Base-by-base conservation (phyloP, 2,329 filamentous ascomycete genomes). In the Fusarium protoensiforme region DNA sequence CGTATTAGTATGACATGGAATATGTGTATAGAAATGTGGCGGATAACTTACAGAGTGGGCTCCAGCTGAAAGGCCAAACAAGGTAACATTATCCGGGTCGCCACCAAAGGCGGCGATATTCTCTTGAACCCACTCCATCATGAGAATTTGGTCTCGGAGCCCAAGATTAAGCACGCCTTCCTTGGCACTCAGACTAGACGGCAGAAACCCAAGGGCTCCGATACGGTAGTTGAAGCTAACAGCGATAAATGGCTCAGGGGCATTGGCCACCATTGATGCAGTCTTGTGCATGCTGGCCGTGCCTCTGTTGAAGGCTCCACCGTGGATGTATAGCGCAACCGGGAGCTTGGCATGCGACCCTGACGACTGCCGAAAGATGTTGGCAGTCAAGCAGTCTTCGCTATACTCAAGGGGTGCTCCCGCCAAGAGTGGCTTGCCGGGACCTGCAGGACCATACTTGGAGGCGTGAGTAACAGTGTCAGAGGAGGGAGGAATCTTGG, bases 161-260 rank as follows among this genome's bases (percentile, higher is more conserved):
- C 90, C 90, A 75, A 77, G 64, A 70, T 92, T 92, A 4, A 90
- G 83, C 16, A 85, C 75, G 0, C 89, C 90, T 59, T 88, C 87
- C 75, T 78, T 62, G 80, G 90, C 27, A 85, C 72, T 78, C 0
- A 78, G 85, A 16, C 36, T 91, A 72, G 80, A 93, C 89, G 2
- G 72, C n/a, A 92, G 76, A 77, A 93, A 92, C 0, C 91, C 91
- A 75, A 92, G 84, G 5, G 87, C 87, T 10, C 86, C 86, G 41
- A 91, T 84, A 10, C 89, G 84, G 76, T 90, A 86, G 72, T 84
- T 84, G 75, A 87, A 84, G 36, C 83, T 84, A 2, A 88, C 82
- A 6, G 81, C 86, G 43, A 90, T 83, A 57, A 92, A 83, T 0
- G 87, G 86, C 20, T 65, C 65, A 16, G 83, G 79, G 0, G 87